Percentiles rank a stretch among this genome's conserved stretches.
Conservation (phyloP, 2,329 filamentous ascomycete species). For the Ophiostoma himal-ulmi region DNA sequence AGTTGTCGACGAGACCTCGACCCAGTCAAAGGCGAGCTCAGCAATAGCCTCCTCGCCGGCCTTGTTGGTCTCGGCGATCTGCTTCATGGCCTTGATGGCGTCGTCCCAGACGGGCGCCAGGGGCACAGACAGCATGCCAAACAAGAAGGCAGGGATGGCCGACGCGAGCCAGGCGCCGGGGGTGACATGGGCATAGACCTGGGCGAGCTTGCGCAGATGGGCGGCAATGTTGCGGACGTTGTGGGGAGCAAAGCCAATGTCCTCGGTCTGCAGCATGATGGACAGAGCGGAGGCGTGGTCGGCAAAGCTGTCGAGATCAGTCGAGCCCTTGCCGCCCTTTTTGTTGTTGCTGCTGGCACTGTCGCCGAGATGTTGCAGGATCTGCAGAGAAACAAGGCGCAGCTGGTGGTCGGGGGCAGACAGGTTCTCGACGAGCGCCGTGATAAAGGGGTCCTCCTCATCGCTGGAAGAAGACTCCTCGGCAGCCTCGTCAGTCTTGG, state of each 20-base stretch:
- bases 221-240: slow-evolving; percentile 74
- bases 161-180: slow-evolving; percentile 60
- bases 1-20: slow-evolving; percentile 52
- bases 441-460: slow-evolving; percentile 56
- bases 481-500: slow-evolving; percentile 22
- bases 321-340: neutral
- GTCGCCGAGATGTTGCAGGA: slow-evolving; percentile 45
- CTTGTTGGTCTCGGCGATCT: slow-evolving; percentile 60
- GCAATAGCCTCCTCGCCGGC: slow-evolving; percentile 67
- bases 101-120: slow-evolving; percentile 86
- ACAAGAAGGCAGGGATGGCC: slow-evolving; percentile 75
- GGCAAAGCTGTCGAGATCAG: slow-evolving; percentile 49
- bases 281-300: slow-evolving; percentile 49
- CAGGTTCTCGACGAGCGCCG: slow-evolving; percentile 65
- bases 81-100: slow-evolving; percentile 66
- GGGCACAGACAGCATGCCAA: slow-evolving; percentile 81
- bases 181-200: slow-evolving; percentile 54
- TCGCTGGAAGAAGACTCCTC: slow-evolving; percentile 32
- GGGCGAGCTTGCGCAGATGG: slow-evolving; percentile 71
- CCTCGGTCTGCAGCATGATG: slow-evolving; percentile 72
- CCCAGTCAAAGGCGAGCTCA: slow-evolving; percentile 70
- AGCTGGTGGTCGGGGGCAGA: slow-evolving; percentile 68
- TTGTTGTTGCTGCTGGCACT: neutral
- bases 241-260: slow-evolving; percentile 69
- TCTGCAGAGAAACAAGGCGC: slow-evolving; percentile 64